Base-by-base conservation (phyloP, 768 basidiomycete genomes). In the Clavulina sp. region DNA sequence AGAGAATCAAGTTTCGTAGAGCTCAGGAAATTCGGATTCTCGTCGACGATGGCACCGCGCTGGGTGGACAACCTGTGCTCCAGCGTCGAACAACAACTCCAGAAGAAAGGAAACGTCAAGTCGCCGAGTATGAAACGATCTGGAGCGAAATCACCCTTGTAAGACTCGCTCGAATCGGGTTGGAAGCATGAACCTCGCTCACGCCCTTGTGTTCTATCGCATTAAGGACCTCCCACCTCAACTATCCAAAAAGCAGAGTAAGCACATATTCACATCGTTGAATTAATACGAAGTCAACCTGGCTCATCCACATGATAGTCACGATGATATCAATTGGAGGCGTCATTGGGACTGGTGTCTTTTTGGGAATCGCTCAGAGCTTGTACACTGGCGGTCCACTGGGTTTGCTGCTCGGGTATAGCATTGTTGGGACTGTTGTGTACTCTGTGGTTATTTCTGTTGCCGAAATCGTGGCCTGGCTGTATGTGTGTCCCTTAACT, bases 361-460 rank as follows among this genome's bases (percentile, higher is more conserved):
- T 55, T 44, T 48, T 55, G 16, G 54, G 56, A 19, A 55, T 51
- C 0, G 58, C 58, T 1, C 40, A 43, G 5, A 19, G 41, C 4
- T 30, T 32, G 1, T 44, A 38, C 4, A 21, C 19, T 7, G 58
- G 58, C 43, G 58, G 58, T 31, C 58, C 58, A 1, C 52, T 56
- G 24, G 58, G 58, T 5, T 31, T 58, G 13, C 44, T 58, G 18
- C 54, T 58, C 36, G 56, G 58, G 24, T 58, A 58, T 50, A 33
- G 26, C 34, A 21, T 57, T 33, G 41, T 58, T 24, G 56, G 53
- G 34, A 53, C 54, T 1, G 44, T 58, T 38, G 54, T 57, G 3
- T 58, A 51, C 49, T 4, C 53, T 18, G 56, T 58, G 36, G 57
- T 58, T 54, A 49, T 49, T 26, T 50, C 43, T n/a, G 50, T 58